Percentiles rank a stretch among this genome's conserved stretches.
phyloP scores from a whole-genome alignment of 805 yeast species.

The Candida xiaguanensis region DNA sequence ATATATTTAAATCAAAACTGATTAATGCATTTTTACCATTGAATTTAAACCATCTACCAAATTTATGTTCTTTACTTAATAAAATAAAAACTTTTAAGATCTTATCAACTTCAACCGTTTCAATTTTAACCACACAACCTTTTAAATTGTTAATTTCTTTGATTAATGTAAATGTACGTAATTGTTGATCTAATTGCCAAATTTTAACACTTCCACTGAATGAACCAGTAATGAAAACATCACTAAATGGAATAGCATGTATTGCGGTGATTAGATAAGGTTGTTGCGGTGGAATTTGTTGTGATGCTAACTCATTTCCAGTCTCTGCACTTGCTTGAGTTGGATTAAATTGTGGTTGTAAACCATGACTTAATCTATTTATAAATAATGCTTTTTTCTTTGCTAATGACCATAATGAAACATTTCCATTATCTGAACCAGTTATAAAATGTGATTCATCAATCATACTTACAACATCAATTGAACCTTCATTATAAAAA shows the following conservation, averaged over 20 bases:
- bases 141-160: slow-evolving; percentile 56
- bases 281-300: slow-evolving; percentile 63
- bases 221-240: slow-evolving; percentile 84
- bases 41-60: slow-evolving; percentile 80
- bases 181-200: slow-evolving; percentile 70
- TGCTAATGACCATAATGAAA: slow-evolving; percentile 84
- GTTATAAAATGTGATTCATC: slow-evolving; percentile 93
- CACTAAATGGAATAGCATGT: slow-evolving; percentile 79
- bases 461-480: slow-evolving; percentile 85
- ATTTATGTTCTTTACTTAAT: slow-evolving; percentile 78
- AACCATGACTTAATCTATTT: slow-evolving; percentile 74
- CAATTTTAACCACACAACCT: slow-evolving; percentile 70
- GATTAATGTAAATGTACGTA: slow-evolving; percentile 56
- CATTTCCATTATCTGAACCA: slow-evolving; percentile 91
- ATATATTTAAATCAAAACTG: slow-evolving; percentile 30
- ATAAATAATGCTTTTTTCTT: slow-evolving; percentile 84
- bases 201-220: slow-evolving; percentile 74
- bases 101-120: slow-evolving; percentile 49
- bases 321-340: slow-evolving; percentile 44
- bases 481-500: slow-evolving; percentile 74
- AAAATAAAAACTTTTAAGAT: slow-evolving; percentile 55
- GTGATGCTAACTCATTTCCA: slow-evolving; percentile 44
- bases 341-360: slow-evolving; percentile 44
- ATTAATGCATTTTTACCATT: slow-evolving; percentile 73
- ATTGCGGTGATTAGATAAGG: slow-evolving; percentile 87